Conservation (phyloP, 2,329 filamentous ascomycete species). For the Fusarium phyllophilum region DNA sequence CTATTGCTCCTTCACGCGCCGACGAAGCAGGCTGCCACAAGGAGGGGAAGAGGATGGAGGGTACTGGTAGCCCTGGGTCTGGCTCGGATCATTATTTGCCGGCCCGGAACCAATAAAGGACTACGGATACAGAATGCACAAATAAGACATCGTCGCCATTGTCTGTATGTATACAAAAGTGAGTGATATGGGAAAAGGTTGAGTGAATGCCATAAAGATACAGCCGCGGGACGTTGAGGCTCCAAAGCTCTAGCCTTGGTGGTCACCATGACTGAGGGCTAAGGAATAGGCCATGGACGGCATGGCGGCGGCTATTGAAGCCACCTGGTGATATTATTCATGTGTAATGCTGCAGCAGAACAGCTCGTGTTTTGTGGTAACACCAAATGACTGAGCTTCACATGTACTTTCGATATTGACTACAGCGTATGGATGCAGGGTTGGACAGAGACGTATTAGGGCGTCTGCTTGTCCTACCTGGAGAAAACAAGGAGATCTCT, state of each 20-base stretch:
- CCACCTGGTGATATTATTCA: not conserved
- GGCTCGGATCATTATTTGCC: constrained; percentile 31
- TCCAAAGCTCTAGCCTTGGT: constrained; percentile 1
- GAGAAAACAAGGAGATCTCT: not conserved
- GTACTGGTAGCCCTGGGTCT: constrained; percentile 30
- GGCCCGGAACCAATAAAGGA: constrained; percentile 22
- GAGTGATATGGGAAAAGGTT: not conserved
- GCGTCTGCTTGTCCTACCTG: constrained; percentile 19
- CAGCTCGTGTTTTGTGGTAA: constrained; percentile 29
- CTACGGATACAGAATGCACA: not conserved
- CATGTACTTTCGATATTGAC: constrained; percentile 1
- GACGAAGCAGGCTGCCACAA: constrained; percentile 1
- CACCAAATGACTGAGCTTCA: constrained; percentile 11
- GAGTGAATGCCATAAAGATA: not conserved
- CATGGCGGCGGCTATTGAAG: constrained; percentile 11
- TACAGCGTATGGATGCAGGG: constrained; percentile 9
- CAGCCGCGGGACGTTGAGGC: constrained; percentile 7
- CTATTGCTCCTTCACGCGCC: not conserved
- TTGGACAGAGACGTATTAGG: constrained; percentile 3
- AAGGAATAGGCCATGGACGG: not conserved
- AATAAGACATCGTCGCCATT: not conserved
- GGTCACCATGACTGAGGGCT: not conserved
- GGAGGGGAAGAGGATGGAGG: constrained; percentile 25
- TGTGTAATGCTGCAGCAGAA: not conserved
- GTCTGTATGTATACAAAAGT: not conserved